These are phyloP conservation scores for Pichia scutulata DNA, from an alignment of 805 yeast species.

Conservation along the genomic window DNA sequence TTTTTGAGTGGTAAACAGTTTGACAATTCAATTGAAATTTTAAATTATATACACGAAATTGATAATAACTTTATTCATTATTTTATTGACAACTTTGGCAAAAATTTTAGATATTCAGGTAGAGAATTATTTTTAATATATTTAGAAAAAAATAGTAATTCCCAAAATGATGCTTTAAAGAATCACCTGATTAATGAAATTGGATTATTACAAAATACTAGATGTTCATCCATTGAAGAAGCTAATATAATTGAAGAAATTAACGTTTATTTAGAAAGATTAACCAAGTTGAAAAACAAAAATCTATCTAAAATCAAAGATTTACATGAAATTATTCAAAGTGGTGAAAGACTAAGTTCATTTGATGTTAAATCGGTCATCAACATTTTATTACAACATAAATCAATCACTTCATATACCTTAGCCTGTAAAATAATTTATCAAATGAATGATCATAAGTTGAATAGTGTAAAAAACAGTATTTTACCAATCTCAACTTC, in stretches of 20 bases:
- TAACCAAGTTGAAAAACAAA: conserved; percentile 7
- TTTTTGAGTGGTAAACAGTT: conserved; percentile 17
- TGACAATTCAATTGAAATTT: conserved; percentile 17
- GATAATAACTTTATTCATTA: conserved; percentile 18
- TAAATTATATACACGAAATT: conserved; percentile 16
- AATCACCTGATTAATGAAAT: conserved; percentile 16
- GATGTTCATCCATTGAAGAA: conserved; percentile 15
- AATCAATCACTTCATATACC: conserved; percentile 14
- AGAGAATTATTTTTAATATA: conserved; percentile 18
- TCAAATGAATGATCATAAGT: conserved; percentile 22
- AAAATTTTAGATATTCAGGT: conserved; percentile 16
- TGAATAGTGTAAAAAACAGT: conserved; percentile 7
- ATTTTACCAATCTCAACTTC: conserved; percentile 33
- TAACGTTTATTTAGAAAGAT: conserved; percentile 9
- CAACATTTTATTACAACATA: conserved; percentile 15
- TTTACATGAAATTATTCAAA: conserved; percentile 11
- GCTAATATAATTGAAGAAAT: conserved; percentile 18
- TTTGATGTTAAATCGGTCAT: conserved; percentile 22
- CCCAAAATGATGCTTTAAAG: conserved; percentile 6
- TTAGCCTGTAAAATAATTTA: conserved; percentile 29
- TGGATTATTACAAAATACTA: conserved; percentile 5
- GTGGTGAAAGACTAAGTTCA: conserved; percentile 20
- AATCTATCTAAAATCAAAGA: conserved; percentile 9
- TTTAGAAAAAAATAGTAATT: conserved; percentile 12
- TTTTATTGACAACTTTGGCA: conserved; percentile 14